Conservation (phyloP, 2,329 filamentous ascomycete species). For the Claviceps maximensis region DNA sequence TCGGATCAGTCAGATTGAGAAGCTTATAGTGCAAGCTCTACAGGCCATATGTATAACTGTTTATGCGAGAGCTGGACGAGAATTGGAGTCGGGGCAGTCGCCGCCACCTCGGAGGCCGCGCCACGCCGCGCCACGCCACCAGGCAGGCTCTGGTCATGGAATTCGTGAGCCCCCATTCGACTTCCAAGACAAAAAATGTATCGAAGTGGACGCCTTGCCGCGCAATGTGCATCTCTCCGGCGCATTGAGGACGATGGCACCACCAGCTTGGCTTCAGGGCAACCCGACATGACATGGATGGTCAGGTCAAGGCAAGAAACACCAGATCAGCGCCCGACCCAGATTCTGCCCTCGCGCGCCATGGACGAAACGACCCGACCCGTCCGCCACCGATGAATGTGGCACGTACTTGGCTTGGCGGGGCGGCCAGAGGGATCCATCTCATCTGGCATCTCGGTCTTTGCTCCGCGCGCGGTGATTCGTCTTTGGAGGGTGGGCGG, state of each 20-base stretch:
- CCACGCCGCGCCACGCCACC: background rate
- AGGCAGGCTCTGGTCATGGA: background rate
- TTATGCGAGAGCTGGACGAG: background rate
- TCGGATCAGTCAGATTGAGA: too few species aligned
- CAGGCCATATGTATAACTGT: too few species aligned
- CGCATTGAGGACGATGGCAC: background rate
- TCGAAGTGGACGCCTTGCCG: background rate
- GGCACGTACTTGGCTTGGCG: background rate
- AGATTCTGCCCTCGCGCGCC: conserved; percentile 3
- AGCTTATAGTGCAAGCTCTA: too few species aligned
- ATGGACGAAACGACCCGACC: conserved; percentile 7
- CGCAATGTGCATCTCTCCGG: background rate
- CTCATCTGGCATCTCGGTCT: too few species aligned
- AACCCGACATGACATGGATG: background rate
- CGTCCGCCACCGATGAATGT: conserved; percentile 6
- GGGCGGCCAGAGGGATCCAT: background rate
- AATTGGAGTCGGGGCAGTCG: background rate
- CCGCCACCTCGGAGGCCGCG: background rate
- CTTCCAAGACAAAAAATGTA: background rate
- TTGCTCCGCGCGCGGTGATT: too few species aligned
- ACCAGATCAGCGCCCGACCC: background rate
- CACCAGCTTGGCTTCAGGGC: background rate
- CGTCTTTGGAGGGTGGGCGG: too few species aligned
- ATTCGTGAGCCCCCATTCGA: background rate
- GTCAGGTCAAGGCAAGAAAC: background rate